Base-by-base conservation (phyloP, 305 asterid species). In the Fraxinus floribunda region DNA sequence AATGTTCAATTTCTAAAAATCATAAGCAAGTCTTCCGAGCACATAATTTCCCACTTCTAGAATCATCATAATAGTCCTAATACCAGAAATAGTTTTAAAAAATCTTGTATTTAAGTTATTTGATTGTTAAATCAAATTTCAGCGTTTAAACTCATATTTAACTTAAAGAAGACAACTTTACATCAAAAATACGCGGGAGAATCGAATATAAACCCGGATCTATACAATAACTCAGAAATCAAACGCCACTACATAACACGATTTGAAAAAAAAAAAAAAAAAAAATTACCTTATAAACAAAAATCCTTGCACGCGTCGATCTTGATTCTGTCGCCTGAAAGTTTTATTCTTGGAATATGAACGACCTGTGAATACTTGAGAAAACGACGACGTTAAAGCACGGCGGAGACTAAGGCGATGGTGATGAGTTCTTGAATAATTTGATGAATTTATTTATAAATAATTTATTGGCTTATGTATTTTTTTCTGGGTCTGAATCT, bases 381-480 rank as follows among this genome's bases (percentile, higher is more conserved):
- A 11, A 73, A 71, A 75, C 85, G 85, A 86, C 71, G 81, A 64
- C 77, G 76, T 80, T 35, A 66, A 41, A 73, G 68, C 35, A 7
- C 36, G 38, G 44, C 57, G 34, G 66, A 78, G 76, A 46, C 79
- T 2, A 52, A 24, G 73, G 84, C 79, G 36, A 68, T 68, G 18
- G 34, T 68, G 75, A 5, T 29, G 36, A 26, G 36, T 39, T 9
- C 6, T 10, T 44, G 76, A 64, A 16, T 71, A 24, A 62, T 60
- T 5, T n/a, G 52, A 24, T 55, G 38, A 41, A 62, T 39, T 75
- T 70, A 81, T 85, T 68, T 55, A 77, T 29, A 29, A 52, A 26
- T 11, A 76, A 66, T 16, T 66, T 35, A 78, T 64, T 49, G 35
- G 11, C 76, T 46, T 44, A 44, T 60, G 10, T 16, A 0, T 22